Base-by-base conservation (phyloP, 2,329 filamentous ascomycete species). In the Dichotomopilus funicola region DNA sequence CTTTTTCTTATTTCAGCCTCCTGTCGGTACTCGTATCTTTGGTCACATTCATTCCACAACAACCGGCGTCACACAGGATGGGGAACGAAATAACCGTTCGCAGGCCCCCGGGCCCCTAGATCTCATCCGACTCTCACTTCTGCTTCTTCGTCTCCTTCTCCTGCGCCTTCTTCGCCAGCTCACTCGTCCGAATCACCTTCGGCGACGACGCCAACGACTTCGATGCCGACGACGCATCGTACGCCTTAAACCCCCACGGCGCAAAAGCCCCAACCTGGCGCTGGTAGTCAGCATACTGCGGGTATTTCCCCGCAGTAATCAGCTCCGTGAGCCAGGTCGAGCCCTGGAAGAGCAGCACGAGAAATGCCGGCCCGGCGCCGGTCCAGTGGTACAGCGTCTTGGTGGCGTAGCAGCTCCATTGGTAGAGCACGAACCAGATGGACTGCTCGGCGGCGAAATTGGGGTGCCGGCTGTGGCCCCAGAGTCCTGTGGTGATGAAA, bases 391-490 rank as follows among this genome's bases (percentile, higher is more conserved):
- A 85, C 43, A 86, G 75, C 1, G 78, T 83, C 54, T 84, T 80
- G 36, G 86, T 88, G 53, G 85, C 80, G 67, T 83, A 87, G 71
- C 88, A 92, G 62, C 81, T 83, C 94, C 92, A 99, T 66, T 89
- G 82, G 71, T 97, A 97, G 51, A 97, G 72, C 7, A 84, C 75
- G 53, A 95, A 78, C 94, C 94, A 99, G 64, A 97, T 84, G 35
- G 84, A 77, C 73, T 97, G 94, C 72, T 99, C 94, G 5, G 89
- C 89, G 5, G 88, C 83, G 67, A 97, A 99, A 71, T 99, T 99
- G 48, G 94, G 94, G 70, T 99, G 95, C 46, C 94, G 82, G 63
- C 87, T 92, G 75, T 86, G 91, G 0, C 85, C 86, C 86, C 89
- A 99, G 6, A 99, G 76, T 0, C 94, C 94, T 4, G 79, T 83